Evolutionary conservation across 2,329 filamentous ascomycete genomes (phyloP), one percentile per base, ranked within the genome.

Genomic region (Zelopaecilomyces penicillatus): DNA sequence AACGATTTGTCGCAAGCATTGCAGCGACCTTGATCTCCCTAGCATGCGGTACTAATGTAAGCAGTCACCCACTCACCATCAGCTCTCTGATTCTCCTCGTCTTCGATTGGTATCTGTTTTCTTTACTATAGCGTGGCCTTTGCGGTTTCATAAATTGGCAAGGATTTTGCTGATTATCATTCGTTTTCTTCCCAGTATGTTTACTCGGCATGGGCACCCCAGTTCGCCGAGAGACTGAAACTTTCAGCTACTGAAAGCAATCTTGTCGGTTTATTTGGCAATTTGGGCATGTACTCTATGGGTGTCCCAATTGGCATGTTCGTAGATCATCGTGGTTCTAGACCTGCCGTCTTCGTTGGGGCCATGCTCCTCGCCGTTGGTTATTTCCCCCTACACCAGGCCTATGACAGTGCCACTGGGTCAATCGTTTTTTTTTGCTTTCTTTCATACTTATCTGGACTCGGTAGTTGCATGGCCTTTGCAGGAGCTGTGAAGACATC

Each of bases 181-280:
- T 8, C 34, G 39, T 37, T 34, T 29, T 41, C 19, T n/a, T 5
- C 19, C 31, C 60, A 96, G 88, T 97, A 98, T 78, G 91, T 90
- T 60, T 98, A 96, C 67, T 96, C 89, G 44, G 91, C 91, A 66
- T 98, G 93, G 90, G 89, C 87, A 10, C 93, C 93, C 19, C 90
- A 96, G 66, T 96, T 96, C 61, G 89, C 90, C 41, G 83, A 94
- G 58, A 82, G 79, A 55, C 74, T 98, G 56, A 82, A 85, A 61
- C 78, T 97, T 49, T 89, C 89, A 10, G 85, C 93, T n/a, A 97
- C 91, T 3, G 76, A 96, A 64, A 89, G 81, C 65, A 97, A 98
- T 65, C 66, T 97, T 53, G 90, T 98, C 60, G 90, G 86, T 37
- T 74, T 85, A n/a, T 76, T 80, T 39, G 86, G 82, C n/a, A 91